These are phyloP conservation scores for Globomyces sp. DNA, from an alignment of 371 early-diverging fungal genomes.

Conservation along the genomic window DNA sequence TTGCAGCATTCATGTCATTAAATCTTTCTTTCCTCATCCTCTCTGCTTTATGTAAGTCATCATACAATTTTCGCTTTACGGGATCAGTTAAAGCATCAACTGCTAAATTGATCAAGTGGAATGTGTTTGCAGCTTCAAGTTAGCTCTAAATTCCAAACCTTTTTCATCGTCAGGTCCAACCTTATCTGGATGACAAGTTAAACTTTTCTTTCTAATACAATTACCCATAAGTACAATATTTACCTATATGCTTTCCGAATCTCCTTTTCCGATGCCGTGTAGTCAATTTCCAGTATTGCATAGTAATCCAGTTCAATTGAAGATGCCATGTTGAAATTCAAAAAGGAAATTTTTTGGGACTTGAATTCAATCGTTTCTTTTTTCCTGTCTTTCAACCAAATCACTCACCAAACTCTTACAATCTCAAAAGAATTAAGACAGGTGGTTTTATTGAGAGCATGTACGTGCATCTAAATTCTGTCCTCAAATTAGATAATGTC, in stretches of 20 bases:
- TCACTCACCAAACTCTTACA: not conserved
- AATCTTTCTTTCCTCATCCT: not conserved
- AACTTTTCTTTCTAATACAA: not conserved
- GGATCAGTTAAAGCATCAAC: conserved; percentile 4
- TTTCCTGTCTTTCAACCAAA: not conserved
- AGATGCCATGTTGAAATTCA: not conserved
- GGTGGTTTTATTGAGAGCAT: too few relatives aligned
- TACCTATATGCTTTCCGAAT: conserved; percentile 2
- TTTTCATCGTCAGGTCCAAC: not conserved
- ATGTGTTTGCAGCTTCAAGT: not conserved
- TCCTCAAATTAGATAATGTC: too few relatives aligned
- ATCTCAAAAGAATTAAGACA: too few relatives aligned
- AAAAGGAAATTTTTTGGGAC: not conserved
- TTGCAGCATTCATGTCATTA: not conserved
- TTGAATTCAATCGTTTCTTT: not conserved
- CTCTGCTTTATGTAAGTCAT: conserved; percentile 2
- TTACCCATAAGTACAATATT: not conserved
- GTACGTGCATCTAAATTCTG: too few relatives aligned
- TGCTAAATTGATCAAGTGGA: conserved; percentile 11
- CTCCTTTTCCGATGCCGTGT: conserved; percentile 8
- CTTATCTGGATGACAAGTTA: conserved; percentile 12
- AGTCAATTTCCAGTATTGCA: conserved; percentile 6
- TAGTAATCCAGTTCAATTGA: conserved; percentile 6
- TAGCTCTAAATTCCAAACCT: too few relatives aligned
- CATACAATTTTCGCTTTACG: not conserved